phyloP scores from a whole-genome alignment of 2,329 filamentous ascomycete species.

The Cryphonectria carpinicola region DNA sequence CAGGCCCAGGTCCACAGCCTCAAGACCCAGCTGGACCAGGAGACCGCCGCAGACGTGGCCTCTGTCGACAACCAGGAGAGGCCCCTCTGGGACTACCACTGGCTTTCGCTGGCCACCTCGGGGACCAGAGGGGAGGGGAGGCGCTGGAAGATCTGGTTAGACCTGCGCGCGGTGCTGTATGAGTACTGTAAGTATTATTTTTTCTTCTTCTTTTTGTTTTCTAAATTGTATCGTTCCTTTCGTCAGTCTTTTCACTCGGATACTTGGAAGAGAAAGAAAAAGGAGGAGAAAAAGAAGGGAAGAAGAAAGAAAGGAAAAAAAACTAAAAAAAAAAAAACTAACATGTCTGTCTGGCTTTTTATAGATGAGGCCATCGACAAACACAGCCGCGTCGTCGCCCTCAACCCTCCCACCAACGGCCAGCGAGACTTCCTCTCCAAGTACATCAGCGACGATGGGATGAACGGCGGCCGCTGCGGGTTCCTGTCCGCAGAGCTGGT shows the following conservation, averaged over 20 bases:
- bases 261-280: too few relatives aligned
- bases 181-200: slow-evolving; percentile 17
- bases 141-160: slow-evolving; percentile 22
- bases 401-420: slow-evolving; percentile 10
- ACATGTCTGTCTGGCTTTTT: background rate
- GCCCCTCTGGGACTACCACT: slow-evolving; percentile 24
- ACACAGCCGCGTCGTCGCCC: slow-evolving; percentile 12
- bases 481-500: slow-evolving; percentile 22
- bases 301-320: background rate
- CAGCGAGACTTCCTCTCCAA: slow-evolving; percentile 18
- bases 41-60: slow-evolving; percentile 6
- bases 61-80: slow-evolving; percentile 4
- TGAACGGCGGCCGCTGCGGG: slow-evolving; percentile 14
- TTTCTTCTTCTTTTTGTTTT: too few relatives aligned
- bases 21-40: slow-evolving; percentile 13
- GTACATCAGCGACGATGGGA: slow-evolving; percentile 12
- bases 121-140: slow-evolving; percentile 2
- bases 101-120: slow-evolving; percentile 17
- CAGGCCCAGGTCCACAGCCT: slow-evolving; percentile 23
- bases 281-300: too few relatives aligned
- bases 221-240: background rate
- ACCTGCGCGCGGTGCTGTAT: slow-evolving; percentile 10
- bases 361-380: slow-evolving; percentile 22
- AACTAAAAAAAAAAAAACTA: background rate
- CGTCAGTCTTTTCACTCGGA: background rate